Base-by-base conservation (phyloP, 192 early-diverging fungal genomes). In the Umbelopsis sp. region DNA sequence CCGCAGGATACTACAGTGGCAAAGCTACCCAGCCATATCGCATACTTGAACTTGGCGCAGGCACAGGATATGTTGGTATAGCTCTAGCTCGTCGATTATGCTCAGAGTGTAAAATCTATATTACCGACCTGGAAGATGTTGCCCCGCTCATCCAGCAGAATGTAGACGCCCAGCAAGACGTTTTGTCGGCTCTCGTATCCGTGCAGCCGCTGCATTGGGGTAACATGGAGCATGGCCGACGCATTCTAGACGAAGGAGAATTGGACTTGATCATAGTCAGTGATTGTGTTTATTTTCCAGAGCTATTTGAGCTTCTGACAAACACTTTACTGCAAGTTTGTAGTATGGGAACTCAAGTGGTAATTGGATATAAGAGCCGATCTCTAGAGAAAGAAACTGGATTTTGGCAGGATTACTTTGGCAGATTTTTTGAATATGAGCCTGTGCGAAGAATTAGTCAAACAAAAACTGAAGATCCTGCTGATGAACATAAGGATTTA, bases 301-400 rank as follows among this genome's bases (percentile, higher is more conserved):
- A 86, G 46, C 45, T 84, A 35, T 86, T 84, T 53, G 67, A 51
- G 1, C 48, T 72, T 16, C 49, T 86, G 11, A 30, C 78, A 1
- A 72, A 82, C 5, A 86, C 85, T 0, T 27, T 86, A 22, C 61
- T 69, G 25, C 74, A 82, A 20, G 69, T 86, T 1, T 79, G 82
- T 7, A 45, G 47, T 27, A 4, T 48, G 4, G 58, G 71, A 11
- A 86, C 85, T 1, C 37, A 61, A 44, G 69, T 86, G 12, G 66
- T 86, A 11, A 76, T 86, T 55, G 85, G 82, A 6, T 86, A 86
- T 67, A 84, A 86, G 61, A 78, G 80, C n/a, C 76, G 85, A 10
- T 75, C 76, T 18, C 41, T 72, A 1, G 77, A 78, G 71, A 86
- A 82, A 53, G 85, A 86, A 69, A 67, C 45, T 10, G 78, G 78